Percentiles rank a stretch among this genome's conserved stretches.
Conservation (phyloP, 306 rosid genomes). For the Luffa aegyptiaca region DNA sequence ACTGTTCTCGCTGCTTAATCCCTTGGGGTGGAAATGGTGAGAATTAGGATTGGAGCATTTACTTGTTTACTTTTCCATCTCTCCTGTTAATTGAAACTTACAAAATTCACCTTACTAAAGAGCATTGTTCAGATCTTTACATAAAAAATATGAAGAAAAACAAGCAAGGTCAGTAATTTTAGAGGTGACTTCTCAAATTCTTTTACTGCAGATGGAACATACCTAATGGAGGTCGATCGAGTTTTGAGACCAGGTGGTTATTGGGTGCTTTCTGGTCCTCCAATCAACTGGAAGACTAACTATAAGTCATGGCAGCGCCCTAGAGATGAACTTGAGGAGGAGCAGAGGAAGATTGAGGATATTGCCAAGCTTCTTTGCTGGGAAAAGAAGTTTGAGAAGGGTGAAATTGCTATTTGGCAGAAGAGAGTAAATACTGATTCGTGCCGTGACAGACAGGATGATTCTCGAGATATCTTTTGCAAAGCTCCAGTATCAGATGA, state of each 20-base stretch:
- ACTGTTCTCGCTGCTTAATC: slow-evolving; percentile 95
- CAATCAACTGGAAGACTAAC: slow-evolving; percentile 77
- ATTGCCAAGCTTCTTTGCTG: slow-evolving; percentile 86
- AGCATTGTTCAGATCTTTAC: not conserved
- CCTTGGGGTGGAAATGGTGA: slow-evolving; percentile 92
- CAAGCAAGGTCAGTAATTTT: not conserved
- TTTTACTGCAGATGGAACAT: slow-evolving; percentile 59
- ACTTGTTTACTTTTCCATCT: not conserved
- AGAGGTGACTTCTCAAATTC: not conserved
- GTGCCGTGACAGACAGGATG: slow-evolving; percentile 59
- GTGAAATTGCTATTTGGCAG: slow-evolving; percentile 83
- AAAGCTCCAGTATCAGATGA: slow-evolving; percentile 43
- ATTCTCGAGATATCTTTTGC: slow-evolving; percentile 46
- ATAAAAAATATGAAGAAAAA: not conserved
- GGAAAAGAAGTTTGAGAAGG: slow-evolving; percentile 80
- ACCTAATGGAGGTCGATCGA: slow-evolving; percentile 88
- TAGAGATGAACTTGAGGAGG: slow-evolving; percentile 73
- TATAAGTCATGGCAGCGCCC: slow-evolving; percentile 87
- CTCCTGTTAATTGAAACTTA: not conserved
- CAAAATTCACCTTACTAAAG: not conserved
- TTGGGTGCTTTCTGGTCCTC: slow-evolving; percentile 97
- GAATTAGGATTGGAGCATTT: slow-evolving; percentile 11
- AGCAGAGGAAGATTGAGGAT: slow-evolving; percentile 76
- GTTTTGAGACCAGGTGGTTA: slow-evolving; percentile 98
- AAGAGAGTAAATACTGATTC: slow-evolving; percentile 59